These are phyloP conservation scores for Zygotorulaspora florentina DNA, from an alignment of 805 yeast species.

Conservation along the genomic window DNA sequence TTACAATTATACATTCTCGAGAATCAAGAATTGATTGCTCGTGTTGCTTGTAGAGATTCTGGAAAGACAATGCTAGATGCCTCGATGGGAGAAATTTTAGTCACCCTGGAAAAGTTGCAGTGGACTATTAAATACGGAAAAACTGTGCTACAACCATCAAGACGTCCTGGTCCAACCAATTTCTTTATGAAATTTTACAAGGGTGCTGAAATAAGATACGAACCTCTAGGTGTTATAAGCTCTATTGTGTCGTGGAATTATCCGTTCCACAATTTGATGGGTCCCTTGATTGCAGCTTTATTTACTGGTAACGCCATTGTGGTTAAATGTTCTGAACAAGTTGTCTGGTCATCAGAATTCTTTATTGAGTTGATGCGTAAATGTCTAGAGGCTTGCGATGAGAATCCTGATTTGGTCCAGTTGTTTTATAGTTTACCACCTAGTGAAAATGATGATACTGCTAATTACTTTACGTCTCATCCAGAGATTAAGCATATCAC, in stretches of 20 bases:
- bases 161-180: conserved; percentile 84
- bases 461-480: conserved; percentile 81
- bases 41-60: conserved; percentile 93
- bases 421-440: conserved; percentile 85
- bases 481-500: conserved; percentile 83
- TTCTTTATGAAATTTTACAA: conserved; percentile 77
- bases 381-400: conserved; percentile 69
- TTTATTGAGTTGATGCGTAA: conserved; percentile 67
- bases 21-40: conserved; percentile 81
- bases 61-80: conserved; percentile 97
- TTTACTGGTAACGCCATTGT: conserved; percentile 91
- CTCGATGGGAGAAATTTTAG: conserved; percentile 93
- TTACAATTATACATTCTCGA: conserved; percentile 66
- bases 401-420: conserved; percentile 80
- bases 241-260: conserved; percentile 97
- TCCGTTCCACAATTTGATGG: conserved; percentile 91
- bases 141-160: conserved; percentile 59
- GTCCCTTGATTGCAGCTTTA: conserved; percentile 84
- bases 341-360: conserved; percentile 87
- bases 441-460: conserved; percentile 36
- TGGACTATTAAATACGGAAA: conserved; percentile 90
- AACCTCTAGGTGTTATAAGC: conserved; percentile 81
- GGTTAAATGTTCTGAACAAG: conserved; percentile 93
- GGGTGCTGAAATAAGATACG: conserved; percentile 89
- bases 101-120: conserved; percentile 84